A percentile compares a stretch with the other conserved stretches of the same genome.
phyloP scores from a whole-genome alignment of 192 early-diverging fungal genomes.

The Haplosporangium gracile region DNA sequence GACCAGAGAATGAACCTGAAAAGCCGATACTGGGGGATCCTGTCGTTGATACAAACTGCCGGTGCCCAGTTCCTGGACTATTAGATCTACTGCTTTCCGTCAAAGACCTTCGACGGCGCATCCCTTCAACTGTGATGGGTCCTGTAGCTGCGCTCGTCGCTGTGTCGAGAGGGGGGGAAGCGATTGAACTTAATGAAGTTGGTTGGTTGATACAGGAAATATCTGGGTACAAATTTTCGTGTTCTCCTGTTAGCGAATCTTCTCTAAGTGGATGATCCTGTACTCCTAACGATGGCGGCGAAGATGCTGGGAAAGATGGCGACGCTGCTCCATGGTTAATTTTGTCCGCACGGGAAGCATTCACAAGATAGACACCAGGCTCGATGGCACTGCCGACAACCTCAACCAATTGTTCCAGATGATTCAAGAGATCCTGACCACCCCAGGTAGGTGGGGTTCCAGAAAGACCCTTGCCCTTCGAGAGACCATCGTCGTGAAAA shows the following conservation, averaged over 20 bases:
- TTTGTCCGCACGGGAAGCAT: slow-evolving; percentile 56
- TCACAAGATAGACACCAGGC: slow-evolving; percentile 61
- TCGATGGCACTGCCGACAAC: slow-evolving; percentile 60
- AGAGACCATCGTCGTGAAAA: slow-evolving; percentile 77
- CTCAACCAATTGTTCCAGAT: slow-evolving; percentile 57
- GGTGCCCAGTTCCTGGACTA: not conserved
- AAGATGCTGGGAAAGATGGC: slow-evolving; percentile 20
- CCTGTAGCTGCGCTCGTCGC: slow-evolving; percentile 10
- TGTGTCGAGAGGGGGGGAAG: not conserved
- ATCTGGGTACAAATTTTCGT: slow-evolving; percentile 20
- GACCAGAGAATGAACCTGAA: not conserved
- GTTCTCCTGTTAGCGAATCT: not conserved
- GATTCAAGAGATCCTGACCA: slow-evolving; percentile 76
- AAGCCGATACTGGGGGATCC: slow-evolving; percentile 1
- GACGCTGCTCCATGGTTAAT: slow-evolving; percentile 46
- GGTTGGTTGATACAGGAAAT: not conserved
- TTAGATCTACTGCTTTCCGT: not conserved
- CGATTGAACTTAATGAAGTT: not conserved
- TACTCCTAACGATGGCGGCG: slow-evolving; percentile 4
- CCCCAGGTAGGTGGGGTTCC: slow-evolving; percentile 64
- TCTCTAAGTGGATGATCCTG: slow-evolving; percentile 20
- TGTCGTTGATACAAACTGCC: not conserved
- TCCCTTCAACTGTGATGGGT: slow-evolving; percentile 48
- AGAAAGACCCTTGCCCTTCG: slow-evolving; percentile 61
- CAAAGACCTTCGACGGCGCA: slow-evolving; percentile 29